Base-by-base conservation (phyloP, 495 filamentous ascomycete species). In the Neurospora sp. region DNA sequence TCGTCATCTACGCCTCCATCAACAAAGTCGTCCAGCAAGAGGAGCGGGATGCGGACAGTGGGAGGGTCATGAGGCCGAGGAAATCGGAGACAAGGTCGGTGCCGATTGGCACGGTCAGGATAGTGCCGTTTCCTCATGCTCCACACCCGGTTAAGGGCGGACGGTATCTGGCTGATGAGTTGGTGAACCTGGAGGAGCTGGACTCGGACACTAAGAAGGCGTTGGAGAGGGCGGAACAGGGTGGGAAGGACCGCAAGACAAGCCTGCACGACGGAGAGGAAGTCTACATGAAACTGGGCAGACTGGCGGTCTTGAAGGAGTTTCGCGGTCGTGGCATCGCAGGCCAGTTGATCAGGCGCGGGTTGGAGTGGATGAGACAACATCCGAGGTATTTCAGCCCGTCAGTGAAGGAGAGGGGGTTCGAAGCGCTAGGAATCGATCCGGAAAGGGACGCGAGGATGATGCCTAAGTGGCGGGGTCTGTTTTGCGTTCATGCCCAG, bases 401-500 rank as follows among this genome's bases (percentile, higher is more conserved):
- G 20, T 82, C 79, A 39, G 72, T 84, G 22, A 73, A 75, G 22
- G 83, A 84, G 69, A 80, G 91, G 68, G 83, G 80, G 18, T 79
- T 83, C 65, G 75, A 83, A 73, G 74, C 78, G 79, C 76, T 80
- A 71, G 75, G 80, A 53, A 72, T 76, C 61, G 76, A 76, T 48
- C 72, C 65, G 14, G 65, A 69, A 22, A 72, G 75, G 38, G 73
- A 70, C 9, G 69, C 69, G 20, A 74, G 75, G 38, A 78, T 81
- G 27, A 77, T 84, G 41, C 83, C 85, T 39, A 80, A 76, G 71
- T 94, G 91, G 91, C 84, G 83, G 16, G 92, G 93, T 0, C 81
- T 96, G 74, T 80, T 92, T 4, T 87, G 93, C 78, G 85, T 90
- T 27, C 93, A 96, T 84, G 92, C 92, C 27, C 92, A 94, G 83